Evolutionary conservation across 192 early-diverging fungal species (phyloP).

Genomic region (Rhizoclosmatium sp.): DNA sequence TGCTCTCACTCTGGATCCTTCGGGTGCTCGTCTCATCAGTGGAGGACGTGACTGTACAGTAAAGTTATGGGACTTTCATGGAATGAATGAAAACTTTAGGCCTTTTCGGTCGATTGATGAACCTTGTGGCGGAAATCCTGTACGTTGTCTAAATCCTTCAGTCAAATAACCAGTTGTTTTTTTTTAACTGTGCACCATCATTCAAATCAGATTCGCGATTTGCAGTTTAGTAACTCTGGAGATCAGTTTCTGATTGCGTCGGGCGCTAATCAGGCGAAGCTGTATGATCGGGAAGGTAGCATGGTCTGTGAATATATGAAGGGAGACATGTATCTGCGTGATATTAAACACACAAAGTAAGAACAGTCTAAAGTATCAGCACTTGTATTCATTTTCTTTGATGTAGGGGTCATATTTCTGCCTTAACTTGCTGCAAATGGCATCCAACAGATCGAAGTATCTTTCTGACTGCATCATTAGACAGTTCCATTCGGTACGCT

Average conservation of each 20-base stretch:
- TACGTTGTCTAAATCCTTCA: conserved; percentile 22
- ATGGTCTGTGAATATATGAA: conserved; percentile 78
- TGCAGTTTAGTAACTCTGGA: conserved; percentile 78
- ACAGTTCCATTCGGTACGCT: conserved; percentile 76
- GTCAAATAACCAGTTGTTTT: neutral
- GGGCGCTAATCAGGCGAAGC: conserved; percentile 71
- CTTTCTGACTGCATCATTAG: conserved; percentile 82
- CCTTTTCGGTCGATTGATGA: conserved; percentile 80
- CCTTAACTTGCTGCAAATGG: conserved; percentile 82
- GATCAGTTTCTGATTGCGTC: conserved; percentile 84
- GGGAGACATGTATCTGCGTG: conserved; percentile 93
- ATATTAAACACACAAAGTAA: conserved; percentile 78
- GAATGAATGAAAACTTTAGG: conserved; percentile 78
- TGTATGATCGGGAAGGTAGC: conserved; percentile 84
- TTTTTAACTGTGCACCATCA: neutral
- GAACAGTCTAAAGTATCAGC: conserved; percentile 3
- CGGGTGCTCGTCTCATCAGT: conserved; percentile 78
- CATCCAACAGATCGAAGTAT: conserved; percentile 68
- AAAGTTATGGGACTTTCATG: conserved; percentile 93
- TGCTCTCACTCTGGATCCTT: conserved; percentile 81
- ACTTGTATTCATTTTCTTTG: neutral
- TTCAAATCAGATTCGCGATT: conserved; percentile 69
- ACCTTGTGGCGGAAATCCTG: conserved; percentile 77
- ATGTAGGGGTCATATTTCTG: conserved; percentile 79
- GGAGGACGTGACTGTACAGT: conserved; percentile 84